Conservation (phyloP, 106 monocot genomes). For the Ottelia alismoides region DNA sequence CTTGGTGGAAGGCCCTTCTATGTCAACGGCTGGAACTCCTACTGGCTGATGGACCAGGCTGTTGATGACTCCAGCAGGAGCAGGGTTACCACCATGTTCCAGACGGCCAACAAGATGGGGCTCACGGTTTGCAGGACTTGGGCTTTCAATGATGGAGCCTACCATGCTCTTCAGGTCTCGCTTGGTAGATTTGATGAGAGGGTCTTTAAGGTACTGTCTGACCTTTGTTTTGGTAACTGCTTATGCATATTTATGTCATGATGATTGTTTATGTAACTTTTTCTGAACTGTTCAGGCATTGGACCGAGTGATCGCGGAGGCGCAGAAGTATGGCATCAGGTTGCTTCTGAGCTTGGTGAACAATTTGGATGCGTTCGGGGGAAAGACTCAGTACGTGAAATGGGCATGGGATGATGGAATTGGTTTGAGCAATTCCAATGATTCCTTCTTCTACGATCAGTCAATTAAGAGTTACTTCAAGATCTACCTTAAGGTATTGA, state of each 20-base stretch:
- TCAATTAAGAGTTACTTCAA: conserved; percentile 70
- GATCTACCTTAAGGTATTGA: conserved; percentile 64
- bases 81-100: conserved; percentile 38
- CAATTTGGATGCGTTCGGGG: conserved; percentile 57
- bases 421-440: conserved; percentile 47
- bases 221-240: too few relatives aligned
- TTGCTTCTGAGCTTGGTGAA: conserved; percentile 59
- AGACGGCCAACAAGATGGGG: conserved; percentile 39
- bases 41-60: conserved; percentile 78
- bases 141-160: conserved; percentile 83
- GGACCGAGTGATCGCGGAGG: conserved; percentile 58
- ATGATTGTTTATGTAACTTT: too few relatives aligned
- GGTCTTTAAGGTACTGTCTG: conserved; percentile 66
- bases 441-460: conserved; percentile 79
- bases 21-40: conserved; percentile 95
- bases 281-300: too few relatives aligned
- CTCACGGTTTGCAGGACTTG: conserved; percentile 84
- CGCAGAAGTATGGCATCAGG: conserved; percentile 36
- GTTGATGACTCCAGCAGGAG: conserved; percentile 42
- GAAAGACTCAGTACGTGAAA: conserved; percentile 75
- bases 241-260: too few relatives aligned
- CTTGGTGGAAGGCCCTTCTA: conserved; percentile 42
- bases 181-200: conserved; percentile 65
- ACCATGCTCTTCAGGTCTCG: conserved; percentile 76
- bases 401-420: conserved; percentile 90